Evolutionary conservation across 768 basidiomycete genomes (phyloP).

Genomic region (Amanita fuliginea): DNA sequence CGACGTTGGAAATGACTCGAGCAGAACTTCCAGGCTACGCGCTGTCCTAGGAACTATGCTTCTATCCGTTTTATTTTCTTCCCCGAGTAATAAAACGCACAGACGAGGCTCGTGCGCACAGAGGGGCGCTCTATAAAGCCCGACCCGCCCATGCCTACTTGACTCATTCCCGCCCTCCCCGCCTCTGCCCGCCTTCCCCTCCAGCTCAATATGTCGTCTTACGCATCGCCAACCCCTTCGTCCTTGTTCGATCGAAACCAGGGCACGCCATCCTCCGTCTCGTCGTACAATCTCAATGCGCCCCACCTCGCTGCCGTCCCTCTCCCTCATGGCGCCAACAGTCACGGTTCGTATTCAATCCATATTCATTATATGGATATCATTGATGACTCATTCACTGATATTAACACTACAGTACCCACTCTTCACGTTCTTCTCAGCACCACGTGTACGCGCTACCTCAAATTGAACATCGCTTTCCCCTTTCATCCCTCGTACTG

Average conservation of each 20-base stretch:
- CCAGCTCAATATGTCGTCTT: background rate
- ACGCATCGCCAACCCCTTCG: constrained; percentile 1
- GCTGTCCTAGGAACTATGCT: background rate
- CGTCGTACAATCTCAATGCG: constrained; percentile 1
- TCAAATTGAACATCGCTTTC: background rate
- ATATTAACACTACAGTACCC: background rate
- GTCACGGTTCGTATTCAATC: background rate
- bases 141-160: background rate
- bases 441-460: background rate
- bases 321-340: background rate
- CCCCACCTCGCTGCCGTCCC: constrained; percentile 2
- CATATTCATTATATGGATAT: background rate
- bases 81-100: background rate
- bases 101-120: background rate
- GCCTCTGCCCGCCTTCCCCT: background rate
- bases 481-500: background rate
- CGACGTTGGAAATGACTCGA: background rate
- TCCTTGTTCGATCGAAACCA: constrained; percentile 3
- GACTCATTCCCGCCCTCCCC: constrained; percentile 1
- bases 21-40: background rate
- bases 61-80: background rate
- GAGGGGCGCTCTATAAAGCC: constrained; percentile 2
- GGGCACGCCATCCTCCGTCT: constrained; percentile 2
- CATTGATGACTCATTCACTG: background rate
- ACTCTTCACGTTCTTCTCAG: background rate